phyloP scores from a whole-genome alignment of 805 yeast species.

The Saccharomycodes ludwigii region DNA sequence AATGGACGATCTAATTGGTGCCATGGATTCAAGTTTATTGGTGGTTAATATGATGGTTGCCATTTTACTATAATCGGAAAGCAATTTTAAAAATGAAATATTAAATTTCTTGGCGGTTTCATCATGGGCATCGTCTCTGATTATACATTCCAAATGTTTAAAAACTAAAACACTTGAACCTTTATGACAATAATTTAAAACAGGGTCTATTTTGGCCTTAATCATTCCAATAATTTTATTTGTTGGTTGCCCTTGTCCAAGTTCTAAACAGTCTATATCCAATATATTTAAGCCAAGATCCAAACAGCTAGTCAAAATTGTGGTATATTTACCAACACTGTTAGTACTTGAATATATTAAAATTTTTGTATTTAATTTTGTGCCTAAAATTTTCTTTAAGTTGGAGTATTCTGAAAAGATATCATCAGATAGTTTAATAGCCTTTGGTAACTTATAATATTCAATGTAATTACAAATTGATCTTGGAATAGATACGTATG shows the following conservation, averaged over 20 bases:
- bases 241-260: slow-evolving; percentile 58
- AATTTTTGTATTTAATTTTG: slow-evolving; percentile 45
- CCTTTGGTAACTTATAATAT: slow-evolving; percentile 33
- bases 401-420: slow-evolving; percentile 37
- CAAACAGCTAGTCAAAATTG: slow-evolving; percentile 41
- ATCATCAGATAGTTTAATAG: slow-evolving; percentile 24
- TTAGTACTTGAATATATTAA: slow-evolving; percentile 57
- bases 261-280: slow-evolving; percentile 57
- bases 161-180: slow-evolving; percentile 23
- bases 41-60: slow-evolving; percentile 24
- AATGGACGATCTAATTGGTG: slow-evolving; percentile 50
- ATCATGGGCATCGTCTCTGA: slow-evolving; percentile 55
- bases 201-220: slow-evolving; percentile 62
- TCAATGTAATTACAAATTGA: slow-evolving; percentile 28
- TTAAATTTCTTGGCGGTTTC: slow-evolving; percentile 17
- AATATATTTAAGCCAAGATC: slow-evolving; percentile 55
- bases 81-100: slow-evolving; percentile 3
- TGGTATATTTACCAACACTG: slow-evolving; percentile 67
- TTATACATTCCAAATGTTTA: slow-evolving; percentile 67
- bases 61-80: slow-evolving; percentile 39
- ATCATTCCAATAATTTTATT: slow-evolving; percentile 68
- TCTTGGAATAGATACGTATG: slow-evolving; percentile 25
- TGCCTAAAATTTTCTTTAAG: slow-evolving; percentile 37
- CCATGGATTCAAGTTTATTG: slow-evolving; percentile 59
- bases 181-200: slow-evolving; percentile 24